A percentile compares a stretch with the other conserved stretches of the same genome.
Evolutionary conservation across 1,284 basidiomycete genomes (phyloP).

Genomic region (Apiotrichum siamense): DNA sequence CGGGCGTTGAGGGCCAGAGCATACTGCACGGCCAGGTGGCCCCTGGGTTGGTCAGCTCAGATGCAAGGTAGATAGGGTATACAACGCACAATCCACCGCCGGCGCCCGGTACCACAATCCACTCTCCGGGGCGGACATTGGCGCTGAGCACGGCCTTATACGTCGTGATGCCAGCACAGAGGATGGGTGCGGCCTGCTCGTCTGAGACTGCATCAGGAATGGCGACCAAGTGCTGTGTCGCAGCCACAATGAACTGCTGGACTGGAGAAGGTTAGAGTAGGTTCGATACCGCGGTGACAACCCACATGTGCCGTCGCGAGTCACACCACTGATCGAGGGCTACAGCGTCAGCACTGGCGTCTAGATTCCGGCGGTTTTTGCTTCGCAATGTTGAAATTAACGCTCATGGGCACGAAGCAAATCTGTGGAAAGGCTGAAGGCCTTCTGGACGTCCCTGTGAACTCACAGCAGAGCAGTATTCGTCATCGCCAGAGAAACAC

Average conservation of each 20-base stretch:
- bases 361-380: no score
- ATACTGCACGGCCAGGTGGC: constrained; percentile 62
- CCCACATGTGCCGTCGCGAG: no score
- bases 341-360: no score
- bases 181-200: constrained; percentile 67
- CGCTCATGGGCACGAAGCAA: no score
- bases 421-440: no score
- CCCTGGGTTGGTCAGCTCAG: constrained; percentile 23
- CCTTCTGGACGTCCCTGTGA: no score
- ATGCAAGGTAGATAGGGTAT: background rate
- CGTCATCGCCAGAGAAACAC: constrained; percentile 63
- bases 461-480: constrained; percentile 55
- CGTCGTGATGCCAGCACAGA: constrained; percentile 59
- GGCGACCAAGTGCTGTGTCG: constrained; percentile 67
- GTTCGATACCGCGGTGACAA: no score
- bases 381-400: no score
- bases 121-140: constrained; percentile 61
- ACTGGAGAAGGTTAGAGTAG: no score
- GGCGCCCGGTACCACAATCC: constrained; percentile 60
- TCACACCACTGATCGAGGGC: no score
- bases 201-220: constrained; percentile 64
- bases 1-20: constrained; percentile 65
- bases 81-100: constrained; percentile 41
- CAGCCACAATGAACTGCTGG: no score
- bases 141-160: constrained; percentile 76